Evolutionary conservation across 2,329 filamentous ascomycete species (phyloP).

Genomic region (Ascochyta clinopodiicola): DNA sequence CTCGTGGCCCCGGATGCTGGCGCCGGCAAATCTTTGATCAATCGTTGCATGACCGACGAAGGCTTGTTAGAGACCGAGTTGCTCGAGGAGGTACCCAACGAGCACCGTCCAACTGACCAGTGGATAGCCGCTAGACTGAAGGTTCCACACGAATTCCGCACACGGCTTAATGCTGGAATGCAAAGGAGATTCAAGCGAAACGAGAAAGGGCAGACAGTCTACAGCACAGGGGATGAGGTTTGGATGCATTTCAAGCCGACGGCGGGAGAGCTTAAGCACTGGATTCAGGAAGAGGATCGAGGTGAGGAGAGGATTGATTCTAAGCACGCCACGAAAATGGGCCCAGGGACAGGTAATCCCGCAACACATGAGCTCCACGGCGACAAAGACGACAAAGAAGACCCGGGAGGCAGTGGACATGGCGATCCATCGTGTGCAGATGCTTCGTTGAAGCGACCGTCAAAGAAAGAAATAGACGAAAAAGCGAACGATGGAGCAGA

Average conservation of each 20-base stretch:
- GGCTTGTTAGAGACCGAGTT: constrained; percentile 55
- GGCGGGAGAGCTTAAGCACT: constrained; percentile 34
- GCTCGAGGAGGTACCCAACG: constrained; percentile 57
- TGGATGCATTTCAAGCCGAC: constrained; percentile 59
- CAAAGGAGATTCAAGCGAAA: constrained; percentile 46
- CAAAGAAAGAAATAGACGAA: neutral
- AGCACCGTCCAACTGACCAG: constrained; percentile 63
- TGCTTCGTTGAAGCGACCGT: neutral
- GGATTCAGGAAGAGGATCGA: constrained; percentile 28
- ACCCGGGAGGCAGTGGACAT: neutral
- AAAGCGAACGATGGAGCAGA: neutral
- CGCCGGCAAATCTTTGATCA: constrained; percentile 53
- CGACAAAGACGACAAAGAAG: neutral
- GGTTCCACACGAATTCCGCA: constrained; percentile 64
- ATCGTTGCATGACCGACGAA: constrained; percentile 61
- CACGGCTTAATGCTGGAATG: constrained; percentile 56
- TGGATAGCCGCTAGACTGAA: constrained; percentile 64
- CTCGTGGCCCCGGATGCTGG: constrained; percentile 53
- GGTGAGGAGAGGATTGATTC: constrained; percentile 31
- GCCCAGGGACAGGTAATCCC: constrained; percentile 1
- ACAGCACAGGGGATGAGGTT: constrained; percentile 56
- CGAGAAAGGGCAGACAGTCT: constrained; percentile 40
- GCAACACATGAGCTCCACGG: neutral
- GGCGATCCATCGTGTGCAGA: neutral
- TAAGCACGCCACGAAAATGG: constrained; percentile 17